phyloP scores from a whole-genome alignment of 2,329 filamentous ascomycete genomes.

The Fusarium verticillioides region DNA sequence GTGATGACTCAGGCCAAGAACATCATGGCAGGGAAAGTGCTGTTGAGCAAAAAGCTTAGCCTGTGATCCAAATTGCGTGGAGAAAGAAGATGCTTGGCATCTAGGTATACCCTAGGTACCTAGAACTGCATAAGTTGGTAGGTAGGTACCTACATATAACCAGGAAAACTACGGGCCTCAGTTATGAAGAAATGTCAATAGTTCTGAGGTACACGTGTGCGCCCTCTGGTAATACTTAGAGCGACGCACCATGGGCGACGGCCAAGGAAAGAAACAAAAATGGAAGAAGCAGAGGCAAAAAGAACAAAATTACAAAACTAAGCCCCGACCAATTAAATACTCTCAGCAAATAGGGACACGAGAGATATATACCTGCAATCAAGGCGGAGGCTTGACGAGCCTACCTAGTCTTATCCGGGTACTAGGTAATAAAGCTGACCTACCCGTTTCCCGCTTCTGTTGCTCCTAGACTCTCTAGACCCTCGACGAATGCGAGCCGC shows the following conservation, averaged over 20 bases:
- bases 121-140: too few species aligned
- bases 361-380: background rate
- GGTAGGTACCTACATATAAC: background rate
- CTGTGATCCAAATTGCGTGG: background rate
- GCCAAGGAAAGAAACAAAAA: background rate
- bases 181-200: background rate
- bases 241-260: background rate
- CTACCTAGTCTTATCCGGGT: background rate
- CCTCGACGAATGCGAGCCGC: background rate
- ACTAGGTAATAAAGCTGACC: background rate
- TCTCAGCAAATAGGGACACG: background rate
- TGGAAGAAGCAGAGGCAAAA: background rate
- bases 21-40: conserved; percentile 6
- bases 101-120: too few species aligned
- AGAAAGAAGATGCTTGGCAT: conserved; percentile 1
- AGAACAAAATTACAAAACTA: background rate
- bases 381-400: background rate
- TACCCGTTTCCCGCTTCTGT: background rate
- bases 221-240: background rate
- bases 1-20: conserved; percentile 8
- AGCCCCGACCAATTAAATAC: background rate
- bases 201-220: background rate
- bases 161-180: background rate
- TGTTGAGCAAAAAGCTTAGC: conserved; percentile 19
- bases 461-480: background rate